These are phyloP conservation scores for Lactarius pseudohatsudake DNA, from an alignment of 768 basidiomycete species.

Conservation along the genomic window DNA sequence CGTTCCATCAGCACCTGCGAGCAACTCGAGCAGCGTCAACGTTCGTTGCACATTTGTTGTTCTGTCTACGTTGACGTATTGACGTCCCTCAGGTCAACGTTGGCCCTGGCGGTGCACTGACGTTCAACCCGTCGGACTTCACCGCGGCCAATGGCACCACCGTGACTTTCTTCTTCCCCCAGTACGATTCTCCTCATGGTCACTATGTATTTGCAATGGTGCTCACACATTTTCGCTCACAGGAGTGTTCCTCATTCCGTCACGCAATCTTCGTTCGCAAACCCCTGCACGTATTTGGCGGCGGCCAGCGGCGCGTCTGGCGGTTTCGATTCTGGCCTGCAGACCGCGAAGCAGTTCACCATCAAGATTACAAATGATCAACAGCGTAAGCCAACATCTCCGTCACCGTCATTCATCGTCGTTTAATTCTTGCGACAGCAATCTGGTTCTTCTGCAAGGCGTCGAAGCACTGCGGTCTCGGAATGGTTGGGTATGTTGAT, in stretches of 20 bases:
- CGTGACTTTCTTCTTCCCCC: constrained; percentile 55
- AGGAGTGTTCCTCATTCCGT: constrained; percentile 33
- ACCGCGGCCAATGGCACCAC: constrained; percentile 49
- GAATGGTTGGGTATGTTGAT: constrained; percentile 46
- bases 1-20: constrained; percentile 35
- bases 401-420: not conserved
- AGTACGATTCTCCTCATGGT: constrained; percentile 32
- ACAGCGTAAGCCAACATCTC: constrained; percentile 40
- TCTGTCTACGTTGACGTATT: not conserved
- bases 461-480: constrained; percentile 47
- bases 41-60: constrained; percentile 8
- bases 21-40: constrained; percentile 28
- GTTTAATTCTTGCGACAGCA: constrained; percentile 36
- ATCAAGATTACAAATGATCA: constrained; percentile 50
- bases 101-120: constrained; percentile 38
- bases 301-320: constrained; percentile 35
- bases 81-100: constrained; percentile 44
- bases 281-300: constrained; percentile 42
- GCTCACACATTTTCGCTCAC: constrained; percentile 4
- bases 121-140: constrained; percentile 48
- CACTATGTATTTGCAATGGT: not conserved
- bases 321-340: constrained; percentile 59
- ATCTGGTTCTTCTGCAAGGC: constrained; percentile 60
- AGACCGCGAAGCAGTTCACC: constrained; percentile 41
- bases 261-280: constrained; percentile 35